phyloP scores from a whole-genome alignment of 805 yeast genomes.

The Trichomonascus vanleenenianus region DNA sequence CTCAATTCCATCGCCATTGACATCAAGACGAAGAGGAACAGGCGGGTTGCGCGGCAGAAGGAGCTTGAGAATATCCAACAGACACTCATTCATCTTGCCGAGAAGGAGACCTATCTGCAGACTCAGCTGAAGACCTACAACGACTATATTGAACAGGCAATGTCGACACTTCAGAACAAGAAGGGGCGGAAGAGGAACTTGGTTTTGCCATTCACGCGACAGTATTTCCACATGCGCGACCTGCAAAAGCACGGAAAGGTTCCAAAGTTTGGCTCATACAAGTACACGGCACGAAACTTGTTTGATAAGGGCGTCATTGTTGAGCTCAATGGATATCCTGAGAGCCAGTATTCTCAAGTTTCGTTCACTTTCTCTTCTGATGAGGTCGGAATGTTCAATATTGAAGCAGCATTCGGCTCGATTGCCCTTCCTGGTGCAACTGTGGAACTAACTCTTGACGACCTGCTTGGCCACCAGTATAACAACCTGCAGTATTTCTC shows the following conservation, averaged over 20 bases:
- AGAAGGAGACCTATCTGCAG: conserved; percentile 38
- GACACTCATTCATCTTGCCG: conserved; percentile 38
- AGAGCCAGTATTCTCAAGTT: conserved; percentile 51
- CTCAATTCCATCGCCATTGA: conserved; percentile 80
- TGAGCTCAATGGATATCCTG: conserved; percentile 46
- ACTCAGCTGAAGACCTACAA: conserved; percentile 37
- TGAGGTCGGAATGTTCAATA: conserved; percentile 57
- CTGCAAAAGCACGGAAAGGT: conserved; percentile 56
- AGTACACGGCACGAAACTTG: conserved; percentile 67
- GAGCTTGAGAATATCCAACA: conserved; percentile 40
- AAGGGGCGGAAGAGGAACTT: conserved; percentile 24
- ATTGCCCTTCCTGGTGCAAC: conserved; percentile 47
- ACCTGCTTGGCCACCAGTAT: conserved; percentile 64
- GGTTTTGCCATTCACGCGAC: conserved; percentile 53
- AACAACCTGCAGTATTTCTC: conserved; percentile 49
- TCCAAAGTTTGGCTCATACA: conserved; percentile 70
- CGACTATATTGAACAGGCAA: conserved; percentile 42
- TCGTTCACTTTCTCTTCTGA: conserved; percentile 72
- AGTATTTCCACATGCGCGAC: conserved; percentile 67
- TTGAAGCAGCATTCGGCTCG: conserved; percentile 67
- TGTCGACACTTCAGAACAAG: conserved; percentile 41
- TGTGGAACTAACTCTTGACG: conserved; percentile 57
- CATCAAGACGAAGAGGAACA: conserved; percentile 50
- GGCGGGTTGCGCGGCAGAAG: conserved; percentile 38
- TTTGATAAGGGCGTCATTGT: conserved; percentile 63